Percentiles rank a stretch among this genome's conserved stretches.
Evolutionary conservation across 768 basidiomycete species (phyloP).

Genomic region (Auricularia sp.): DNA sequence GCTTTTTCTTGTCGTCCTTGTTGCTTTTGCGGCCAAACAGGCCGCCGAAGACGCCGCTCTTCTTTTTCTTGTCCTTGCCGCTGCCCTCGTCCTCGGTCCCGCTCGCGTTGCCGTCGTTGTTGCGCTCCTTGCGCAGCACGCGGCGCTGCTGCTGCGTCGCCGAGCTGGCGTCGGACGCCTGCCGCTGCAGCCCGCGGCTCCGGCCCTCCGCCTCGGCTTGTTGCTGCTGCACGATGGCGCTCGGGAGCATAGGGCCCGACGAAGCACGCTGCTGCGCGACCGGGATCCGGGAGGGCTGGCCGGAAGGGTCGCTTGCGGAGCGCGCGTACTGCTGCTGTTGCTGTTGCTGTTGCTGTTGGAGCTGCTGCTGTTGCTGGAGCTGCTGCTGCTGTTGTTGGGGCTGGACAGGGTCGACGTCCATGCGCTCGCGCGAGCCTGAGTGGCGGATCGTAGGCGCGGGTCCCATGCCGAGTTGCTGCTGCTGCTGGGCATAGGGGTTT

Average conservation of each 20-base stretch:
- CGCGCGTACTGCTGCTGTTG: constrained; percentile 5
- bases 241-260: constrained; percentile 26
- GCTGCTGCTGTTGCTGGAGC: constrained; percentile 9
- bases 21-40: constrained; percentile 73
- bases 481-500: constrained; percentile 5
- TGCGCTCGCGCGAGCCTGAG: constrained; percentile 40
- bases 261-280: constrained; percentile 8
- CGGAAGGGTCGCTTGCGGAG: constrained; percentile 12
- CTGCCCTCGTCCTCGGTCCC: constrained; percentile 31
- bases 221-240: constrained; percentile 24
- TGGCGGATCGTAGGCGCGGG: constrained; percentile 29
- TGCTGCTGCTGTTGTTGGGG: constrained; percentile 9
- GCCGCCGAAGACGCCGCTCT: constrained; percentile 42
- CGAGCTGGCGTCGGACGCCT: constrained; percentile 30
- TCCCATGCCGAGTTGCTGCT: constrained; percentile 8
- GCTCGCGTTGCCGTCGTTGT: constrained; percentile 11
- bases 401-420: constrained; percentile 18
- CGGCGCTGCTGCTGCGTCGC: constrained; percentile 4
- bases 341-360: constrained; percentile 5
- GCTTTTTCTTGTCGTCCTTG: constrained; percentile 51
- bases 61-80: constrained; percentile 40
- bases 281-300: constrained; percentile 16
- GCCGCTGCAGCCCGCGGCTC: constrained; percentile 43
- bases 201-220: constrained; percentile 16
- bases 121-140: constrained; percentile 4